These are phyloP conservation scores for Stylosanthes scabra DNA, from an alignment of 331 rosid genomes.

Conservation along the genomic window DNA sequence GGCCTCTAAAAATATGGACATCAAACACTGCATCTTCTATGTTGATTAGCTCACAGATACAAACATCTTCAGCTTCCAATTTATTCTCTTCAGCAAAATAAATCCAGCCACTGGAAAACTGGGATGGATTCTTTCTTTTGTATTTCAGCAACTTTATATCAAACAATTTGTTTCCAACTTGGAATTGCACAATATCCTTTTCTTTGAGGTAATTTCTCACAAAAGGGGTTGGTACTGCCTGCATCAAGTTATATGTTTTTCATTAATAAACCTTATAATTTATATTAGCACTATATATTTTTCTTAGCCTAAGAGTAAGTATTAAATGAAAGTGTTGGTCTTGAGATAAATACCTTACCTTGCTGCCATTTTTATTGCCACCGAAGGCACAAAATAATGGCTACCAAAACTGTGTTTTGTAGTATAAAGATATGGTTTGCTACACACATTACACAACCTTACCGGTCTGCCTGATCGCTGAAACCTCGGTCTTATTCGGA, in stretches of 20 bases:
- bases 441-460: background rate
- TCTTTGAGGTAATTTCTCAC: background rate
- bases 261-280: background rate
- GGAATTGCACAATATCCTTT: background rate
- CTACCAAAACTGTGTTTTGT: no score
- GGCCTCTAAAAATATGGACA: background rate
- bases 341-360: no score
- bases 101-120: background rate
- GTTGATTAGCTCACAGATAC: background rate
- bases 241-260: background rate
- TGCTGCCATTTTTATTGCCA: no score
- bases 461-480: background rate
- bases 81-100: background rate
- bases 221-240: background rate
- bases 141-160: background rate
- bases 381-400: no score
- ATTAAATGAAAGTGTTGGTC: no score
- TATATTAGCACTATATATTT: background rate
- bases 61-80: background rate
- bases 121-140: background rate
- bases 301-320: no score
- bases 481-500: background rate
- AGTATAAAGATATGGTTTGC: background rate
- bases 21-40: no score
- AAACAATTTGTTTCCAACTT: background rate